Base-by-base conservation (phyloP, 805 yeast genomes). In the Wickerhamiella cacticola region DNA sequence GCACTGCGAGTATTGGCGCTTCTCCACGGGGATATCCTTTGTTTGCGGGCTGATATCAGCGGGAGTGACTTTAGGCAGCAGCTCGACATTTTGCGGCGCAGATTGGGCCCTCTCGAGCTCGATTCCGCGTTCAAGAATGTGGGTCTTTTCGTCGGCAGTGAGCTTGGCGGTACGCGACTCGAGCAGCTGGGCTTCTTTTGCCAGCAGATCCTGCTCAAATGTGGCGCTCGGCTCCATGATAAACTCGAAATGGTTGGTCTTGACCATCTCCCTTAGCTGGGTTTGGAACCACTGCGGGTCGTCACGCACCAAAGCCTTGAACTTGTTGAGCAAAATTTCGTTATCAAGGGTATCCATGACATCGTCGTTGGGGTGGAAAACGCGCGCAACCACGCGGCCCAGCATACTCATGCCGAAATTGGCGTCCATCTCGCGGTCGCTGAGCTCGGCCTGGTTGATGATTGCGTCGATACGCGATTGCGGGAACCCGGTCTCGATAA, bases 321-420 rank as follows among this genome's bases (percentile, higher is more conserved):
- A 86, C 51, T 69, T 67, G 3, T 59, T 54, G 33, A 89, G 65
- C 19, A 75, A 68, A 9, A 69, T 70, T 54, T 82, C 82, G 64
- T 84, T 82, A 48, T 78, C 78, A 43, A 92, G 65, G 2, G 73
- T 56, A 10, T 76, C 73, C 54, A 89, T 68, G 28, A 52, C 50
- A 1, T 94, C 94, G 63, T 85, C 84, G n/a, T 76, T 73, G 19
- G 75, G 76, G 60, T 86, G 86, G 45, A 82, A 79, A 84, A 96
- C 87, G 8, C 85, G 78, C 7, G 95, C 84, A n/a, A 84, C 74
- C 7, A 92, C 53, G 1, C 85, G 73, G 59, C 77, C 77, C 28
- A 89, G 68, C 41, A 89, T 61, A 31, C 78, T 78, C 68, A 92
- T 67, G 9, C 98, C 98, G 67, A 86, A 92, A 51, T 84, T 83